Conservation (phyloP, 768 basidiomycete genomes). For the Amanita inopinata region DNA sequence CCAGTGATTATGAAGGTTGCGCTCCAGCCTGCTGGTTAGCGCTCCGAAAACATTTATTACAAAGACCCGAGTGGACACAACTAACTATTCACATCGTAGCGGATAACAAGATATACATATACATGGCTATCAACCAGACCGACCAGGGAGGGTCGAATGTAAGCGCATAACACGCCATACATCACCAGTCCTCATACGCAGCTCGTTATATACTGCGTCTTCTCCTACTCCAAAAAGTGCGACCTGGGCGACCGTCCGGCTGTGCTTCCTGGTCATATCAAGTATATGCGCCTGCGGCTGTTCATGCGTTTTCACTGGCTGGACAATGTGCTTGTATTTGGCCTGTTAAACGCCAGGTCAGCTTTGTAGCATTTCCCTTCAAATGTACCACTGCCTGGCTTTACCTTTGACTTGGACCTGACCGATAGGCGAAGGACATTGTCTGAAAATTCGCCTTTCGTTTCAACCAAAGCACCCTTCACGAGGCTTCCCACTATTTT, state of each 20-base stretch:
- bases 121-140: conserved; percentile 27
- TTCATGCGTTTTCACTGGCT: neutral
- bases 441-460: too few species aligned
- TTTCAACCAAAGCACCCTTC: too few species aligned
- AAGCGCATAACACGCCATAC: conserved; percentile 1
- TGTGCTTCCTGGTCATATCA: neutral
- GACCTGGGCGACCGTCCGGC: neutral
- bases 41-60: too few species aligned
- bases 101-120: conserved; percentile 26
- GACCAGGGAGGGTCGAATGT: conserved; percentile 17
- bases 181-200: neutral
- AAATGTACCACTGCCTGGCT: neutral
- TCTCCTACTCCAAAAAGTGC: neutral
- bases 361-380: neutral
- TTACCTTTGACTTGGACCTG: too few species aligned
- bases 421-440: too few species aligned
- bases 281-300: neutral
- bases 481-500: too few species aligned
- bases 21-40: too few species aligned
- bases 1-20: too few species aligned
- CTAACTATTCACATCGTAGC: conserved; percentile 29
- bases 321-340: too few species aligned
- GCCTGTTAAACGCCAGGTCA: neutral
- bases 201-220: neutral
- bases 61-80: conserved; percentile 13